These are phyloP conservation scores for Aspergillus melleus DNA, from an alignment of 2,329 filamentous ascomycete genomes.

Conservation along the genomic window DNA sequence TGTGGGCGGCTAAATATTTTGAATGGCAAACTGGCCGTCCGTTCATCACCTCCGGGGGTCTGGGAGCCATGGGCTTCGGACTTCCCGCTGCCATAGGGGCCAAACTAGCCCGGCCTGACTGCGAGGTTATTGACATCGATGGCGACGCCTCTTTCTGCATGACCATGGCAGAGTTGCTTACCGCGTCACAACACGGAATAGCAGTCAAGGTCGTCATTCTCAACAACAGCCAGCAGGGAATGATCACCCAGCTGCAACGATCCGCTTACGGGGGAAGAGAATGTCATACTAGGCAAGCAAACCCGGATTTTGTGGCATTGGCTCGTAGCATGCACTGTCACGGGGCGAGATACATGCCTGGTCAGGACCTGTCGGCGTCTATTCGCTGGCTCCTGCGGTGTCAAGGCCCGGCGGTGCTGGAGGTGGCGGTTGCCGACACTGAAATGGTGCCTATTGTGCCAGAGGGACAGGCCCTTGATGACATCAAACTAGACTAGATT, in stretches of 20 bases:
- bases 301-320: not conserved
- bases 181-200: not conserved
- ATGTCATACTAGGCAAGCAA: not conserved
- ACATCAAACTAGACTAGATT: not conserved
- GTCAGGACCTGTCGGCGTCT: not conserved
- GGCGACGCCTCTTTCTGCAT: slow-evolving; percentile 3
- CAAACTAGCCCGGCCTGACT: not conserved
- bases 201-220: not conserved
- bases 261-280: not conserved
- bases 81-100: slow-evolving; percentile 1
- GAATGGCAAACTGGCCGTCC: slow-evolving; percentile 81
- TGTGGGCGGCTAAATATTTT: slow-evolving; percentile 96
- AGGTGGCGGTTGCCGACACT: slow-evolving; percentile 2
- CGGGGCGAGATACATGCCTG: not conserved
- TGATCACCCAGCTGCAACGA: not conserved
- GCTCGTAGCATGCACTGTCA: slow-evolving; percentile 4
- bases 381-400: slow-evolving; percentile 4
- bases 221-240: not conserved
- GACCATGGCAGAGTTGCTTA: slow-evolving; percentile 2
- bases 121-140: not conserved
- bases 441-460: slow-evolving; percentile 7
- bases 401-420: slow-evolving; percentile 3
- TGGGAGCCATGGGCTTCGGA: slow-evolving; percentile 48
- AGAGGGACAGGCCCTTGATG: not conserved
- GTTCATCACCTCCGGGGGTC: slow-evolving; percentile 90